Evolutionary conservation across 2,329 filamentous ascomycete species (phyloP), one percentile per base, ranked within the genome.

Genomic region (Sporothrix curviconia): DNA sequence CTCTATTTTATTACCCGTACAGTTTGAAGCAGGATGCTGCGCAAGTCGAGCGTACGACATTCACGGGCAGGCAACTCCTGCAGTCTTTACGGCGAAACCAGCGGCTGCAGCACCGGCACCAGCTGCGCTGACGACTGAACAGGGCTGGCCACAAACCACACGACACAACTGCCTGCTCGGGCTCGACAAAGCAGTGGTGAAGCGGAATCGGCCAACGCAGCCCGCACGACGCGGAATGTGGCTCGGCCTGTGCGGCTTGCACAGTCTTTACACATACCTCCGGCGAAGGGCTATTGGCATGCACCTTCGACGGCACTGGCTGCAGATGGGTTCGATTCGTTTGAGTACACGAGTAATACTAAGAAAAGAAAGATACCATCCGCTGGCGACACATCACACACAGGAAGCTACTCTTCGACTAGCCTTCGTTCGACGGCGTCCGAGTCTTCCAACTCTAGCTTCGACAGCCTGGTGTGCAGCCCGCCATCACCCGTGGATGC

Each of bases 301-400:
- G 36, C 86, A 50, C 80, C 80, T 43, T 90, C 89, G 12, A 84
- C 86, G 24, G 79, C 82, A 6, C 87, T 86, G 4, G 87, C 86
- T 3, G 76, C 83, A 11, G 92, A 97, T 69, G 91, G 92, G 14
- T 97, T 97, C 70, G 94, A 99, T 71, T 94, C 90, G 7, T 95
- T 96, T 66, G 94, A 99, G 72, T 97, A 97, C 67, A 95, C 90
- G 36, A 97, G 96, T 71, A 99, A 99, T 70, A 99, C 99, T 74
- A 99, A 97, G 77, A 97, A 99, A 73, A 83, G 94, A 64, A 99
- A 99, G 74, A 97, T 99, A 37, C 94, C 94, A 0, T 91, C 91
- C 0, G 90, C 90, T 9, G 88, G 89, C 17, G 88, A 89, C 65
- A 78, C 84, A 14, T 81, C 71, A 3, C 64, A 78, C 19, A 75